These are phyloP conservation scores for Galeopsis tetrahit DNA, from an alignment of 257 asterid species.

Conservation along the genomic window DNA sequence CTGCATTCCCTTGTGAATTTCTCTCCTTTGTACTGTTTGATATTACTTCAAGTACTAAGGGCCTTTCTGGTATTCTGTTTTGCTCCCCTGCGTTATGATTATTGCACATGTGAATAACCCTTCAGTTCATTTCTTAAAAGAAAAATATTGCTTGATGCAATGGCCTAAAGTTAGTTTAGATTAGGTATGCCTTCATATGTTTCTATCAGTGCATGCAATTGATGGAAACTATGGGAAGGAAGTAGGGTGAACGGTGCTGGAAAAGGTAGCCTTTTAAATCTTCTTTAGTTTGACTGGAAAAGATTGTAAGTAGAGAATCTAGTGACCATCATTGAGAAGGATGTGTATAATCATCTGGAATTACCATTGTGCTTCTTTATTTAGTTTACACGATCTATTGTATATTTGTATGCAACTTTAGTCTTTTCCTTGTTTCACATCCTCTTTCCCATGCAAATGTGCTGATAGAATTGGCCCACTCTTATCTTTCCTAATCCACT, in stretches of 20 bases:
- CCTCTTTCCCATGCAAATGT: background rate
- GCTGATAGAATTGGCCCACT: background rate
- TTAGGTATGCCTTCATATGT: background rate
- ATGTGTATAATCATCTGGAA: background rate
- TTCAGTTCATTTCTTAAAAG: background rate
- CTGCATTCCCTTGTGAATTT: background rate
- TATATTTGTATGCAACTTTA: background rate
- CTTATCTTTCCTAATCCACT: background rate
- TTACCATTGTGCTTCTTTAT: background rate
- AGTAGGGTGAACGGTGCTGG: background rate
- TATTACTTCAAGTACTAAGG: background rate
- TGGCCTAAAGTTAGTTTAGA: constrained; percentile 19
- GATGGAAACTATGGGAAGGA: background rate
- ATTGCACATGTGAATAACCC: background rate
- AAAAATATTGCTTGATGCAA: background rate
- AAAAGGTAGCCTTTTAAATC: background rate
- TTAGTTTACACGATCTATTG: background rate
- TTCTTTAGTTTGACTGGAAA: background rate
- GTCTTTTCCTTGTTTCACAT: background rate
- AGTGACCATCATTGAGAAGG: background rate
- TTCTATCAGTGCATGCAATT: background rate
- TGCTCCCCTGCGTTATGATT: background rate
- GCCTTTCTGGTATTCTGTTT: background rate
- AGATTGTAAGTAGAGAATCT: background rate
- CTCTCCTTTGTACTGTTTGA: background rate